Evolutionary conservation across 192 early-diverging fungal species (phyloP).

Genomic region (Kickxella alabastrina): DNA sequence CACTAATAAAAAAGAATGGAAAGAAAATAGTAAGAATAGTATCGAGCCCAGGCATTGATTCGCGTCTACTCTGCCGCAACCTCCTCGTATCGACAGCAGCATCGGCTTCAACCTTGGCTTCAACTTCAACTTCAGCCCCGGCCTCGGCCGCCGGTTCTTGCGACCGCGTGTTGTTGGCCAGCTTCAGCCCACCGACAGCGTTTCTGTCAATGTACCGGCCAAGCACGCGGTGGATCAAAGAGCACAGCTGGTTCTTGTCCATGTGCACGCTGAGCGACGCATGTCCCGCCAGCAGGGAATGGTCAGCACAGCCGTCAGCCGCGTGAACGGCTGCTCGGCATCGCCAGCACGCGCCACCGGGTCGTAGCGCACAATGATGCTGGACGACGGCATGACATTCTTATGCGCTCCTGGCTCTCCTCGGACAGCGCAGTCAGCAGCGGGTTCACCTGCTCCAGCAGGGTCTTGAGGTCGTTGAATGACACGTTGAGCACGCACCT

Average conservation of each 20-base stretch:
- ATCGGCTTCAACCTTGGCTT: neutral
- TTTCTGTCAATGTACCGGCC: slow-evolving; percentile 31
- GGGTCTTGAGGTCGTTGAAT: slow-evolving; percentile 46
- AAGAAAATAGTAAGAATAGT: too few species aligned
- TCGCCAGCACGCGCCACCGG: slow-evolving; percentile 20
- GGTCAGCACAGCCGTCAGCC: slow-evolving; percentile 47
- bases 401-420: slow-evolving; percentile 38
- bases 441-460: slow-evolving; percentile 56
- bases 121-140: neutral
- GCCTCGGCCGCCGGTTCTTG: neutral
- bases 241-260: slow-evolving; percentile 69
- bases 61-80: too few species aligned
- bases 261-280: slow-evolving; percentile 70
- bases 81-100: too few species aligned
- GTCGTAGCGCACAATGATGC: slow-evolving; percentile 58
- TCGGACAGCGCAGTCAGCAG: slow-evolving; percentile 50
- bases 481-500: slow-evolving; percentile 47
- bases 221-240: slow-evolving; percentile 51
- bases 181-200: slow-evolving; percentile 14
- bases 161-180: slow-evolving; percentile 39
- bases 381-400: slow-evolving; percentile 50
- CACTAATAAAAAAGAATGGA: too few species aligned
- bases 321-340: slow-evolving; percentile 33
- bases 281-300: slow-evolving; percentile 73
- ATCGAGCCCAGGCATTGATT: too few species aligned